phyloP scores from a whole-genome alignment of 1,139 yeast genomes.

The Magnusiomyces paraingens region DNA sequence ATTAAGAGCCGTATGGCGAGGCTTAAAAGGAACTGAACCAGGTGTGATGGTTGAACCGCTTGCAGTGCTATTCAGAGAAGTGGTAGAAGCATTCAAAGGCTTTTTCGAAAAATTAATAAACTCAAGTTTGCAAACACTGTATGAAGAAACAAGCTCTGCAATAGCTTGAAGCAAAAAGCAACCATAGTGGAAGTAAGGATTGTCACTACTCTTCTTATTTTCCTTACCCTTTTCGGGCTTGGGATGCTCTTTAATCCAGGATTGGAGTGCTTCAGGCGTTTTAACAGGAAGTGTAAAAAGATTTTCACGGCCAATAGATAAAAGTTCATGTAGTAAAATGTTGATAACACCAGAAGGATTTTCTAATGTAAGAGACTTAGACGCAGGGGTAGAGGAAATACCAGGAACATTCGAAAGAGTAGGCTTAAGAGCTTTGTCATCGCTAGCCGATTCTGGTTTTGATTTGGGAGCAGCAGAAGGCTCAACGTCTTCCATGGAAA shows the following conservation, averaged over 20 bases:
- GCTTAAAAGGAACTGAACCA: slow-evolving; percentile 36
- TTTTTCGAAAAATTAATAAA: slow-evolving; percentile 71
- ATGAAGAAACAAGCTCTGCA: slow-evolving; percentile 69
- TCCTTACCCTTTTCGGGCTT: slow-evolving; percentile 27
- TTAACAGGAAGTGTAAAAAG: slow-evolving; percentile 24
- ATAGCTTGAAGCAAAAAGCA: slow-evolving; percentile 62
- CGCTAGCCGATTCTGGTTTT: not conserved
- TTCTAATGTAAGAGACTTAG: slow-evolving; percentile 13
- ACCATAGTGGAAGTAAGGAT: slow-evolving; percentile 53
- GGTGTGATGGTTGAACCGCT: not conserved
- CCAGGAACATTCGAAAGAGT: not conserved
- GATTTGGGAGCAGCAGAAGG: not conserved
- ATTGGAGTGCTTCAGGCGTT: slow-evolving; percentile 21
- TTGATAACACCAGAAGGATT: slow-evolving; percentile 56
- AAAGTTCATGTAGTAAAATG: slow-evolving; percentile 54
- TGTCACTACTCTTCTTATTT: slow-evolving; percentile 30
- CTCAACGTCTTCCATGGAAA: slow-evolving; percentile 16
- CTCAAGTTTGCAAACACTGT: slow-evolving; percentile 74
- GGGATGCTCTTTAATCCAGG: slow-evolving; percentile 17
- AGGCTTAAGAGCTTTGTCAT: not conserved
- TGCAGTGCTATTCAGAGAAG: slow-evolving; percentile 16
- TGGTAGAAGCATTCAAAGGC: slow-evolving; percentile 26
- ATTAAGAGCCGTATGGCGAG: slow-evolving; percentile 71
- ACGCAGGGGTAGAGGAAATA: not conserved
- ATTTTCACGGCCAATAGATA: slow-evolving; percentile 38